Percentiles rank a stretch among this genome's conserved stretches.
Conservation (phyloP, 805 yeast species). For the Suhomyces xylopsoci region DNA sequence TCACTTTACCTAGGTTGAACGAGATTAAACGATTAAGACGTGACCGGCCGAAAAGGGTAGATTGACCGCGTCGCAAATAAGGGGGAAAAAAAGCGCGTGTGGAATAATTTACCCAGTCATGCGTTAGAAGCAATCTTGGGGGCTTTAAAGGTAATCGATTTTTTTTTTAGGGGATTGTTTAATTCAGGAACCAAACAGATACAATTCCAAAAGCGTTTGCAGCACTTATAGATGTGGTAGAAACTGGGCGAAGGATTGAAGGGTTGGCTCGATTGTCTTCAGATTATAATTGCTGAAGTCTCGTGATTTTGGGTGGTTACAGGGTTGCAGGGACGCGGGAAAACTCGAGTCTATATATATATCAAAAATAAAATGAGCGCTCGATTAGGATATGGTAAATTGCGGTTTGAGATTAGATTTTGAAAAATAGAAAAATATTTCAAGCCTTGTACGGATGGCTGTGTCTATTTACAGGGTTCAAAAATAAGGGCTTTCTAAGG, state of each 20-base stretch:
- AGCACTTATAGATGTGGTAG: not conserved
- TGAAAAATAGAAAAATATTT: not conserved
- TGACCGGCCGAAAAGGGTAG: conserved; percentile 2
- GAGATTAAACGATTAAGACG: not conserved
- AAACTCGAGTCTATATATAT: not conserved
- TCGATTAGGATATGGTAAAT: not conserved
- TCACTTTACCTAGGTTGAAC: not conserved
- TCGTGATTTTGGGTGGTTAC: not conserved
- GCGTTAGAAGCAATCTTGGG: not conserved
- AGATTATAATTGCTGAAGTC: not conserved
- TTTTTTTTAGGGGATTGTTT: not conserved
- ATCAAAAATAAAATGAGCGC: not conserved
- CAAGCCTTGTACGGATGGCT: not conserved
- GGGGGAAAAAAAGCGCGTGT: conserved; percentile 2
- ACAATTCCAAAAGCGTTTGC: not conserved
- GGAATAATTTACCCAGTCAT: not conserved
- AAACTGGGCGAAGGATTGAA: not conserved
- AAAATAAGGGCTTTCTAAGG: not conserved
- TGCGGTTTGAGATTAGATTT: not conserved
- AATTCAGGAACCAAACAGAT: not conserved
- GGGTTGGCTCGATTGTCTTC: not conserved
- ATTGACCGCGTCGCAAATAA: conserved; percentile 5
- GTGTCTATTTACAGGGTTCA: not conserved
- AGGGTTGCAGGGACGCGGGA: not conserved
- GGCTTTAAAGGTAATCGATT: not conserved